These are phyloP conservation scores for Tuber calosporum DNA, from an alignment of 495 filamentous ascomycete genomes.

Conservation along the genomic window DNA sequence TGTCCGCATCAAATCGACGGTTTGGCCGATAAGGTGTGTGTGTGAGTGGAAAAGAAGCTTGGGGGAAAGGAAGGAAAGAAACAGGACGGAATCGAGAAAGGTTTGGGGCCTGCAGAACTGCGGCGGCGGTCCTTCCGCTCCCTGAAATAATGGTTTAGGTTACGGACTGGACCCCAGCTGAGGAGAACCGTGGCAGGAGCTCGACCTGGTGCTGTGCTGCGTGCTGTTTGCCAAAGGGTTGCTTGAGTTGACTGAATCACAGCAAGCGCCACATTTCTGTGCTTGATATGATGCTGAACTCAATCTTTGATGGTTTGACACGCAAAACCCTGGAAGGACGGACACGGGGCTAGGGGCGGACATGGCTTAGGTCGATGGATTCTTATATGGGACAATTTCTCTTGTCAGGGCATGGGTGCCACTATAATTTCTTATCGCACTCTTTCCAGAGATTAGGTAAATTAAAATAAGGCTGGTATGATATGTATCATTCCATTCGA, in stretches of 20 bases:
- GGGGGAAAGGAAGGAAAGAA: background rate
- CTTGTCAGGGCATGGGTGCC: background rate
- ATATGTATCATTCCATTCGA: background rate
- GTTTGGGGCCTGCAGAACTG: background rate
- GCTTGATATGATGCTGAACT: background rate
- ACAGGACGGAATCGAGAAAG: background rate
- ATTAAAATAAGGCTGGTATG: background rate
- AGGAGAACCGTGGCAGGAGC: background rate
- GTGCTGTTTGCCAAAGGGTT: background rate
- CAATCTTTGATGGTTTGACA: background rate
- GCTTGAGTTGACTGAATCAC: background rate
- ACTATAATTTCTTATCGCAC: constrained; percentile 1
- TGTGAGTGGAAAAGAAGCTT: constrained; percentile 1
- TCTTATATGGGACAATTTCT: background rate
- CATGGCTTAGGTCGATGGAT: background rate
- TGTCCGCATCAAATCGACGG: constrained; percentile 3
- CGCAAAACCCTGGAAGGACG: background rate
- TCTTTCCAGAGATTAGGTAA: background rate
- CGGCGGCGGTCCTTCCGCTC: constrained; percentile 2
- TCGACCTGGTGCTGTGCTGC: background rate
- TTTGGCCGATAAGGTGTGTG: constrained; percentile 2
- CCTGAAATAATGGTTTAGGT: background rate
- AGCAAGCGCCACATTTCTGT: background rate
- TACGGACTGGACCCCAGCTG: background rate
- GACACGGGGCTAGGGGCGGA: background rate